phyloP scores from a whole-genome alignment of 148 eudicot genomes.

The Agrostemma githago region DNA sequence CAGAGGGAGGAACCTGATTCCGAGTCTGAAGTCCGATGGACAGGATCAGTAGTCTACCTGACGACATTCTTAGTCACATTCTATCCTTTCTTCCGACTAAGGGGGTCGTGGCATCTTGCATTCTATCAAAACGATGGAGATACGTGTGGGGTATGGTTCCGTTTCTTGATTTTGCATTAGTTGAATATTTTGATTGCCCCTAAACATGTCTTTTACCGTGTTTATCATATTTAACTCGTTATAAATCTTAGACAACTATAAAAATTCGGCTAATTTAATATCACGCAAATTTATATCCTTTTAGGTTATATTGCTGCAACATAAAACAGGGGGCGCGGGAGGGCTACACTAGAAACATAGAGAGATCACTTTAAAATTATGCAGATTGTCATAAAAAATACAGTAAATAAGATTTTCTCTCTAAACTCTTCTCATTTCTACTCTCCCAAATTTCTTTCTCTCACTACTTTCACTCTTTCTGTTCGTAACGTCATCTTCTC shows the following conservation, averaged over 20 bases:
- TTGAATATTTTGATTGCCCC: too few relatives aligned
- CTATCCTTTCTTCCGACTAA: conserved; percentile 19
- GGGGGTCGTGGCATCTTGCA: conserved; percentile 17
- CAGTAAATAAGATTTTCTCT: conserved; percentile 16
- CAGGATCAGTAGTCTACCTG: conserved; percentile 17
- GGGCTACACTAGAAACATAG: conserved; percentile 20
- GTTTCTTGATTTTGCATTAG: conserved; percentile 18
- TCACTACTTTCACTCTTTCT: conserved; percentile 23
- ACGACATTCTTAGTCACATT: conserved; percentile 17
- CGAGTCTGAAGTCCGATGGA: conserved; percentile 12
- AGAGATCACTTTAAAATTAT: conserved; percentile 21
- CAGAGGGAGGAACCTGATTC: conserved; percentile 3
- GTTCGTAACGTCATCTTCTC: conserved; percentile 8
- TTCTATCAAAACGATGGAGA: conserved; percentile 27
- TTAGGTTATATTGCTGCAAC: neutral
- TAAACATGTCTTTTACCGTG: too few relatives aligned
- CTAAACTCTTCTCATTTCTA: conserved; percentile 8
- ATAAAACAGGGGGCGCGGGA: neutral
- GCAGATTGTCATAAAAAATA: too few relatives aligned
- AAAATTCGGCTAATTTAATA: neutral
- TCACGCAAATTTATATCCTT: neutral
- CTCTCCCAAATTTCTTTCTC: conserved; percentile 16
- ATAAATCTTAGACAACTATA: neutral
- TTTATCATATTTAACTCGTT: too few relatives aligned
- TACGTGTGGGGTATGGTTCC: conserved; percentile 24